These are phyloP conservation scores for Zanthoxylum bungeanum DNA, from an alignment of 345 rosid species.

Conservation along the genomic window DNA sequence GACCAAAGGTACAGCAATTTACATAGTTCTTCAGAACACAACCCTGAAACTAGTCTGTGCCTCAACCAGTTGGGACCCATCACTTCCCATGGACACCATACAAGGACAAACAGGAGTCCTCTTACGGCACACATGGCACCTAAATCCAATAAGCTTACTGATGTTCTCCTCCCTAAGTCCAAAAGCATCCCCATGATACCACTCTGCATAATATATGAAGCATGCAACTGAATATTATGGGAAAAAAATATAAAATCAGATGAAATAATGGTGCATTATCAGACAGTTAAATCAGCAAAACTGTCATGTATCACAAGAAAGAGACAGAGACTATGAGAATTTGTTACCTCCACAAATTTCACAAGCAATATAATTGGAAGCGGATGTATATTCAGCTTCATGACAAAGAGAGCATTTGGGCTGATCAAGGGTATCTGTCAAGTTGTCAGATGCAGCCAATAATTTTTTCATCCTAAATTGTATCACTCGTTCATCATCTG, in stretches of 20 bases:
- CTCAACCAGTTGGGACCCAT: slow-evolving; percentile 27
- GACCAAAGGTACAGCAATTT: neutral
- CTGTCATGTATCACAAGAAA: neutral
- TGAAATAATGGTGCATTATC: neutral
- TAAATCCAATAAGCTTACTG: slow-evolving; percentile 66
- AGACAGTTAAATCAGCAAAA: neutral
- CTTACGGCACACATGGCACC: slow-evolving; percentile 71
- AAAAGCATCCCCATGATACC: slow-evolving; percentile 93
- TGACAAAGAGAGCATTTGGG: slow-evolving; percentile 74
- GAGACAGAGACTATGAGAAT: slow-evolving; percentile 17
- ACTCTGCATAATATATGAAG: slow-evolving; percentile 54
- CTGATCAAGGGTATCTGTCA: slow-evolving; percentile 32
- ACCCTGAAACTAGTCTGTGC: slow-evolving; percentile 18
- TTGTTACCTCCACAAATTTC: slow-evolving; percentile 75
- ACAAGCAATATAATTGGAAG: slow-evolving; percentile 58
- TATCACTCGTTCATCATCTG: slow-evolving; percentile 63
- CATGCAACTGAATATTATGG: slow-evolving; percentile 8
- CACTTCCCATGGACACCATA: slow-evolving; percentile 19
- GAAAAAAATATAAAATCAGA: neutral
- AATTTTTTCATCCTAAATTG: slow-evolving; percentile 46
- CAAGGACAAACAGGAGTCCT: slow-evolving; percentile 54
- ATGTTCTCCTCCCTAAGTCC: slow-evolving; percentile 58
- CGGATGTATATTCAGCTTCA: slow-evolving; percentile 41
- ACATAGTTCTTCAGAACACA: slow-evolving; percentile 12
- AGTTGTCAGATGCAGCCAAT: slow-evolving; percentile 33